phyloP scores from a whole-genome alignment of 345 rosid species.

The Eucalyptus sideroxylon region DNA sequence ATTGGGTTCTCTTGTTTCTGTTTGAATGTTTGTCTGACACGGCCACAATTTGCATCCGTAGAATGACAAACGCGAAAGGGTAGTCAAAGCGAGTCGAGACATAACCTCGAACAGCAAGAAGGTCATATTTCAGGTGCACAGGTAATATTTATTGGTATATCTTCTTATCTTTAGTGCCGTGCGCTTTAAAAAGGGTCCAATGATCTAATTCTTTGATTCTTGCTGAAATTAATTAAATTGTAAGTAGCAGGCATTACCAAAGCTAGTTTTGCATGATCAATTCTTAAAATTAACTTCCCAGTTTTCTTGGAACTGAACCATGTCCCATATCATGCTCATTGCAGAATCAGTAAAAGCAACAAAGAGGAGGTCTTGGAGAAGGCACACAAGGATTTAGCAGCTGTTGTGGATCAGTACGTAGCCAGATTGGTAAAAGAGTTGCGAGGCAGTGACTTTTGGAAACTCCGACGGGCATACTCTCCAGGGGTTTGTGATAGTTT shows the following conservation, averaged over 20 bases:
- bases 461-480: slow-evolving; percentile 79
- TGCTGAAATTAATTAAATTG: not conserved
- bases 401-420: slow-evolving; percentile 46
- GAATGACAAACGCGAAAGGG: slow-evolving; percentile 93
- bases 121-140: slow-evolving; percentile 94
- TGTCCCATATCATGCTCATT: not conserved
- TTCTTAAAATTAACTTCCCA: not conserved
- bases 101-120: slow-evolving; percentile 88
- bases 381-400: slow-evolving; percentile 75
- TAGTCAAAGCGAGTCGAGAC: slow-evolving; percentile 94
- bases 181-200: not conserved
- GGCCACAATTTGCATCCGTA: slow-evolving; percentile 1
- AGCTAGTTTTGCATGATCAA: not conserved
- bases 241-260: not conserved
- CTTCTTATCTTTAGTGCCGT: not conserved
- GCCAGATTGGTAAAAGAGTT: slow-evolving; percentile 67
- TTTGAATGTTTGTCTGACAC: not conserved
- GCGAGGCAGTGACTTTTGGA: slow-evolving; percentile 89
- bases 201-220: not conserved
- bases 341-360: slow-evolving; percentile 61
- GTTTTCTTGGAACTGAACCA: not conserved
- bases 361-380: slow-evolving; percentile 64
- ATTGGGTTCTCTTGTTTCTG: not conserved
- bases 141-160: slow-evolving; percentile 20
- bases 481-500: slow-evolving; percentile 57